These are phyloP conservation scores for Juglanconis sp. DNA, from an alignment of 2,329 filamentous ascomycete genomes.

Conservation along the genomic window DNA sequence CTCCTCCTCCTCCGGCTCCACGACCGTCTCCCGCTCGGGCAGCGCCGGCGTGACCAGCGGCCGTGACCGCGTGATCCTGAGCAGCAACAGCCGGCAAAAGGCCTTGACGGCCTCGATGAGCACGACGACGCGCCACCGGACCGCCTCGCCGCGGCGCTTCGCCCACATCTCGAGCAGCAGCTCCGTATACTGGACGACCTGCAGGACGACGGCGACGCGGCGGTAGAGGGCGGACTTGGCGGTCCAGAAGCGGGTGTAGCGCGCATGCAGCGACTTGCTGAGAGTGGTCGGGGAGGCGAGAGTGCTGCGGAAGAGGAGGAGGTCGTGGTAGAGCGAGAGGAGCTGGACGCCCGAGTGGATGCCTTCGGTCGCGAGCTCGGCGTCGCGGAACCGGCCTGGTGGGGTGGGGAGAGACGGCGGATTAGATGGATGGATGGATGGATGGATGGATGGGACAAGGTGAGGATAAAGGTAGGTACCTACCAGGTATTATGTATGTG, in stretches of 20 bases:
- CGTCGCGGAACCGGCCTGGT: constrained; percentile 80
- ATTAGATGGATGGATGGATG: neutral
- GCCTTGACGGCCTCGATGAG: constrained; percentile 84
- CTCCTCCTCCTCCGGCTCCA: constrained; percentile 53
- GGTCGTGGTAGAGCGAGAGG: constrained; percentile 89
- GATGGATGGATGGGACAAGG: constrained; percentile 6
- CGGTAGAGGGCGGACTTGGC: constrained; percentile 68
- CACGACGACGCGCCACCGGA: constrained; percentile 84
- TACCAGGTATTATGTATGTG: constrained; percentile 92
- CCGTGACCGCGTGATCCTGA: constrained; percentile 78
- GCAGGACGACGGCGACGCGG: constrained; percentile 75
- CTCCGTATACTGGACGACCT: constrained; percentile 92
- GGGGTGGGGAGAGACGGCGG: neutral
- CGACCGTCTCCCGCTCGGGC: constrained; percentile 79
- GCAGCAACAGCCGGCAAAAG: constrained; percentile 72
- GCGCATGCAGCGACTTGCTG: constrained; percentile 56
- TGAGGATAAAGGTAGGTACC: constrained; percentile 10
- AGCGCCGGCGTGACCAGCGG: constrained; percentile 80
- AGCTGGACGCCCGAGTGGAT: constrained; percentile 86
- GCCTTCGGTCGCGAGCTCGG: constrained; percentile 91
- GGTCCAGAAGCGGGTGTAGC: constrained; percentile 68
- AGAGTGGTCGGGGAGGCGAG: constrained; percentile 36
- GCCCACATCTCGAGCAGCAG: constrained; percentile 97
- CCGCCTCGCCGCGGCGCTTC: constrained; percentile 75
- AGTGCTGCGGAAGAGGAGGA: constrained; percentile 63